These are phyloP conservation scores for Leccinum pallidistipes DNA, from an alignment of 1,284 basidiomycete species.

Conservation along the genomic window DNA sequence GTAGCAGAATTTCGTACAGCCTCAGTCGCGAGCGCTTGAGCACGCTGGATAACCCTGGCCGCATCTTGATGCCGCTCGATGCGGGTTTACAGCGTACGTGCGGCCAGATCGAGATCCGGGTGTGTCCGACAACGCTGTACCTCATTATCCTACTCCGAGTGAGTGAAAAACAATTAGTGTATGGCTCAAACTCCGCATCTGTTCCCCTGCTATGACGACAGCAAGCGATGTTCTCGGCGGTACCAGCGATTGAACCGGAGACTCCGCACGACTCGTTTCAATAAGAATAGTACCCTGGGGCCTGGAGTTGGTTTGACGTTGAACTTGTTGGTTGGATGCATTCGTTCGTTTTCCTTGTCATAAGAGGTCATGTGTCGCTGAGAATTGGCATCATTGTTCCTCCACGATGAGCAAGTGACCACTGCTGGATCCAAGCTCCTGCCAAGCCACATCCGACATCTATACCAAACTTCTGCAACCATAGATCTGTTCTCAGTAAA, in stretches of 20 bases:
- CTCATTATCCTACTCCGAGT: too few relatives aligned
- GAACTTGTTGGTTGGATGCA: not conserved
- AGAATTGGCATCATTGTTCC: not conserved
- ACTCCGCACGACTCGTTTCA: not conserved
- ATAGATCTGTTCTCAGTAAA: not conserved
- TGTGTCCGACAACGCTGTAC: too few relatives aligned
- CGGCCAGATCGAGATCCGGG: too few relatives aligned
- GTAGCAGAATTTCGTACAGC: slow-evolving; percentile 11
- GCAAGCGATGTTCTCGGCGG: not conserved
- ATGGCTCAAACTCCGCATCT: not conserved
- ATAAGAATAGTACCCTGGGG: not conserved
- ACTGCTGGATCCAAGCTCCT: not conserved
- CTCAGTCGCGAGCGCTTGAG: not conserved
- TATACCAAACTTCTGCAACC: too few relatives aligned
- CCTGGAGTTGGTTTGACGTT: not conserved
- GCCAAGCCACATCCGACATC: not conserved
- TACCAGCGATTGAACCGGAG: not conserved
- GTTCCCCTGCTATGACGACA: not conserved
- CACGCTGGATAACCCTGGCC: not conserved
- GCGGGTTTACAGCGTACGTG: not conserved
- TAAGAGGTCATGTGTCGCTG: not conserved
- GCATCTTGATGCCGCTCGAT: slow-evolving; percentile 15
- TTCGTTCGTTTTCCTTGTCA: not conserved
- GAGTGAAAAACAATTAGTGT: not conserved
- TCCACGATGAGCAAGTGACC: not conserved